phyloP scores from a whole-genome alignment of 768 basidiomycete species.

The Podaxis sp. region DNA sequence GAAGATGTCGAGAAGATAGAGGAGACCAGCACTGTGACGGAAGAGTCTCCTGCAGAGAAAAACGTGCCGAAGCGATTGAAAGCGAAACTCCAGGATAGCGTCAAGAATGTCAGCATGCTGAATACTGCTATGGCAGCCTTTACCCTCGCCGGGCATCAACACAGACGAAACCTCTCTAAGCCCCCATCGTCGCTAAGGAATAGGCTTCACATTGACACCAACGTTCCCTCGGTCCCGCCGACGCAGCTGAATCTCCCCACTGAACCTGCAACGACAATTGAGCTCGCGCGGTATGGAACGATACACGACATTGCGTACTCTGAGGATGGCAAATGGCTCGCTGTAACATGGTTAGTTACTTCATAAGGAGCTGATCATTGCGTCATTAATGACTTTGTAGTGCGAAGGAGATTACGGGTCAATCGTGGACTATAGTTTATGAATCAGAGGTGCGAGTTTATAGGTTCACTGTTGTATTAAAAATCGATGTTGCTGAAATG shows the following conservation, averaged over 20 bases:
- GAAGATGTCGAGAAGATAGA: neutral
- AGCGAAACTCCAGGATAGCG: neutral
- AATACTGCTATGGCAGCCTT: neutral
- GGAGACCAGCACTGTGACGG: neutral
- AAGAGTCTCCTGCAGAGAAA: neutral
- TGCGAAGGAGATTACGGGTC: neutral
- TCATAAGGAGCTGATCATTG: no score
- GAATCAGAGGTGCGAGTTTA: neutral
- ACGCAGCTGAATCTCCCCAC: neutral
- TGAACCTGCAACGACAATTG: neutral
- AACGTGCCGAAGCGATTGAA: neutral
- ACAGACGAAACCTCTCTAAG: neutral
- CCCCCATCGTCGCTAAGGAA: neutral
- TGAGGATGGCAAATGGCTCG: conserved; percentile 9
- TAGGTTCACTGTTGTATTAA: neutral
- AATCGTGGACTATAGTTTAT: neutral
- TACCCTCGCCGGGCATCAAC: neutral
- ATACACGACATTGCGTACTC: conserved; percentile 9
- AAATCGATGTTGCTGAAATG: neutral
- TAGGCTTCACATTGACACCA: neutral
- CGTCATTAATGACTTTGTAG: neutral
- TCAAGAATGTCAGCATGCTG: neutral
- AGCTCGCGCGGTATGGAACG: conserved; percentile 7
- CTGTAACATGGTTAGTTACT: conserved; percentile 8
- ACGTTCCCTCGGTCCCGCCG: neutral